Percentiles rank a stretch among this genome's conserved stretches.
Evolutionary conservation across 768 basidiomycete genomes (phyloP).

Genomic region (Lentinula aciculospora): DNA sequence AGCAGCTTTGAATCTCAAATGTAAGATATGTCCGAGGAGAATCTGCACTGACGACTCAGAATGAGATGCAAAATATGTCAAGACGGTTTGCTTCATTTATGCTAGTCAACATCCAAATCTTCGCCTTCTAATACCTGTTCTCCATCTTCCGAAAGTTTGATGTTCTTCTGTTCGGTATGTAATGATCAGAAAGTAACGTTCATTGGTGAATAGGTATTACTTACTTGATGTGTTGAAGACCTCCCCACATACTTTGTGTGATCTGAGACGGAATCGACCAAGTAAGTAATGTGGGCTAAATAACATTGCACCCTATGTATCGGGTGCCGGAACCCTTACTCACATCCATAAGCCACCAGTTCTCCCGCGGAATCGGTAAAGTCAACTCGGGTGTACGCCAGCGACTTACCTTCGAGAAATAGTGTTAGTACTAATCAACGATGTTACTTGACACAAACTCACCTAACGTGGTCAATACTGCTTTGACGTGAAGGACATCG

Average conservation of each 20-base stretch:
- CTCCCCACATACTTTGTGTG: constrained; percentile 86
- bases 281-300: no score
- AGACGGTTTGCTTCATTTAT: no score
- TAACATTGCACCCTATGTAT: neutral
- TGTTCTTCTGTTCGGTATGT: constrained; percentile 46
- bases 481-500: constrained; percentile 60
- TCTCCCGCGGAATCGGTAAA: constrained; percentile 62
- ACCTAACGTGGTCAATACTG: constrained; percentile 70
- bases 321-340: constrained; percentile 18
- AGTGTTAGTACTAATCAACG: neutral
- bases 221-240: constrained; percentile 42
- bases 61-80: no score
- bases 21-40: no score
- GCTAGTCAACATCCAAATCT: constrained; percentile 30
- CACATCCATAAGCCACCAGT: constrained; percentile 79
- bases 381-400: constrained; percentile 80
- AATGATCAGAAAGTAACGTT: neutral
- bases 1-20: no score
- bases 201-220: constrained; percentile 14
- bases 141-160: constrained; percentile 77
- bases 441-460: constrained; percentile 4
- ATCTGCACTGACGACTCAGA: no score
- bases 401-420: constrained; percentile 52
- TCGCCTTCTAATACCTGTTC: constrained; percentile 63
- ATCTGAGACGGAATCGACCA: no score